These are phyloP conservation scores for Sesbania bispinosa DNA, from an alignment of 306 rosid species.

Conservation along the genomic window DNA sequence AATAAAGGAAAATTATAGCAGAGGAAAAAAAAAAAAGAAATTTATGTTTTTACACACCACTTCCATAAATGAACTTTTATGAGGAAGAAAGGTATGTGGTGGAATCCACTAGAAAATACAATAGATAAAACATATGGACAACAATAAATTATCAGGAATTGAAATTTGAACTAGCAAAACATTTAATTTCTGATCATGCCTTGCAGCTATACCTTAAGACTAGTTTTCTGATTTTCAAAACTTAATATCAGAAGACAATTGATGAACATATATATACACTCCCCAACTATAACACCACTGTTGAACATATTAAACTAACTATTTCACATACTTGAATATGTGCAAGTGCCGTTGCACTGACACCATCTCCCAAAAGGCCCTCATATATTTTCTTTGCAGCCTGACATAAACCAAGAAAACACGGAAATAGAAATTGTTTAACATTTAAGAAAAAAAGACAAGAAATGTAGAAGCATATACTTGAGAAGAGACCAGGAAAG, in stretches of 20 bases:
- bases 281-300: constrained; percentile 9
- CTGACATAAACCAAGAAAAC: constrained; percentile 45
- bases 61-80: background rate
- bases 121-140: background rate
- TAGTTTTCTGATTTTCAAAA: constrained; percentile 4
- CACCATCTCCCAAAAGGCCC: constrained; percentile 72
- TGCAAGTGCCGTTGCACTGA: constrained; percentile 65
- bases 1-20: background rate
- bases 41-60: background rate
- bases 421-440: background rate
- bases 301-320: constrained; percentile 15
- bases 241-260: background rate
- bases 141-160: background rate
- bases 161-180: background rate
- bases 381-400: constrained; percentile 91
- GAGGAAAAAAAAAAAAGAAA: background rate
- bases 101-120: background rate
- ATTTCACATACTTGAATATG: constrained; percentile 78
- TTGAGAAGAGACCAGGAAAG: constrained; percentile 1
- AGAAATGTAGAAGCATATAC: constrained; percentile 1
- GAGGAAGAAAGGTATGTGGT: background rate
- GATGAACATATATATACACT: constrained; percentile 5
- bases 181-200: constrained; percentile 1
- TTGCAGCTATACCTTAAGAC: background rate
- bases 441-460: background rate